Percentiles rank a stretch among this genome's conserved stretches.
Conservation (phyloP, 139 green algal species). For the Pleodorina starrii region DNA sequence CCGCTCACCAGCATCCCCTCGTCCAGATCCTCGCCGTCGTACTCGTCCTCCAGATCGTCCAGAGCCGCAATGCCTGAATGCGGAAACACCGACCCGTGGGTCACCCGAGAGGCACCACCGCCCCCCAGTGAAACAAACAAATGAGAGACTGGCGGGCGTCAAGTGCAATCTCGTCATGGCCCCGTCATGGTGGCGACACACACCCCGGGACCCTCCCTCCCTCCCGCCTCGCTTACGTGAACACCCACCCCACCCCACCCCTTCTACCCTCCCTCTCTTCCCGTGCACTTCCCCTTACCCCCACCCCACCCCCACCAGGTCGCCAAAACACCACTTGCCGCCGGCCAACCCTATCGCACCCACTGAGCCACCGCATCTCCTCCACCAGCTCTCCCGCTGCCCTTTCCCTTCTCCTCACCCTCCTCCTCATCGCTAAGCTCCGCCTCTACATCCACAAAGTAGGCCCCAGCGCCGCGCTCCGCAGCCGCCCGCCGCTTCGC, state of each 20-base stretch:
- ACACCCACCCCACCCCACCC: neutral
- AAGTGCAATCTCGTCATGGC: too few relatives aligned
- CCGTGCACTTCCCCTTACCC: neutral
- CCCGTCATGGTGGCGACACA: too few relatives aligned
- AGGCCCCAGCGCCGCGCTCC: neutral
- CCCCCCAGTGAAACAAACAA: too few relatives aligned
- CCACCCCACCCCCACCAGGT: neutral
- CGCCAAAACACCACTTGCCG: neutral
- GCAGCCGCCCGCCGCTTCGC: constrained; percentile 5
- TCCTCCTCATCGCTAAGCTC: constrained; percentile 50
- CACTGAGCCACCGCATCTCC: neutral
- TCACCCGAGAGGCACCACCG: too few relatives aligned
- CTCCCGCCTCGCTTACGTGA: too few relatives aligned
- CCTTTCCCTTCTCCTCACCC: neutral
- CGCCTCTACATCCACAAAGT: constrained; percentile 45
- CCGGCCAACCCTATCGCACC: too few relatives aligned
- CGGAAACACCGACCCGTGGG: neutral
- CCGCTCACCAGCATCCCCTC: constrained; percentile 41
- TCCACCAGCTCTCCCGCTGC: neutral
- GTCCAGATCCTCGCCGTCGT: constrained; percentile 50
- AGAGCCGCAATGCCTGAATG: constrained; percentile 25
- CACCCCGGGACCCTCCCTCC: too few relatives aligned
- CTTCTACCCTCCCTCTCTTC: too few relatives aligned
- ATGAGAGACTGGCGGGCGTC: too few relatives aligned
- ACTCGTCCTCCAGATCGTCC: constrained; percentile 31